Base-by-base conservation (phyloP, 306 rosid species). In the Pterocarpus santalinus region DNA sequence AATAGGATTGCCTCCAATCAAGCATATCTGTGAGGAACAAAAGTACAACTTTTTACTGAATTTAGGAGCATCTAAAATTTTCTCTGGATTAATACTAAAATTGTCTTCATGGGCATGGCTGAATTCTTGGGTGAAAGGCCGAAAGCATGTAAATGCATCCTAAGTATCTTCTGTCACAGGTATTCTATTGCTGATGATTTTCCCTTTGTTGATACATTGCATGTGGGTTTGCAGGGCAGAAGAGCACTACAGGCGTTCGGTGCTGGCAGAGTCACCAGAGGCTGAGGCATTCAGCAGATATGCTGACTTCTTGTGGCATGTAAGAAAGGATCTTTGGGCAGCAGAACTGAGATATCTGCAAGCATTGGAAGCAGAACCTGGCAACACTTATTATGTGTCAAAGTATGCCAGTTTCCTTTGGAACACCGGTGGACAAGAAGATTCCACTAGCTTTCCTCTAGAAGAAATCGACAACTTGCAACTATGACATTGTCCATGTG, bases 321-420 rank as follows among this genome's bases (percentile, higher is more conserved):
- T 78, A 8, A 90, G 89, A 76, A 90, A 89, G 67, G 92, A 94
- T 57, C 15, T 73, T 34, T 85, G 88, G 91, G 95, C 75, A 46
- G 98, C 98, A 13, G 97, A 91, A 77, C 84, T 84, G 85, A 80
- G 82, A 61, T 91, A 89, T 82, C 58, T 78, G 16, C 89, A 92
- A 88, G 90, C 97, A 71, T n/a, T 91, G 77, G 85, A 92, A 36
- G 88, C 69, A 12, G 97, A 90, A 28, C 91, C 94, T 5, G 67
- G 49, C 15, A 91, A 84, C 85, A 51, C 89, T 49, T 82, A 69
- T 33, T 71, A 86, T 61, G 76, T 87, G 72, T 88, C 97, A 38
- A 92, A 83, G 69, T 94, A 88, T 14, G 94, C 95, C 60, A 72
- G 77, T 82, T 94, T 94, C 78, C 86, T 90, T 16, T 94, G 97